These are phyloP conservation scores for Diaporthe caulivora DNA, from an alignment of 2,329 filamentous ascomycete species.

Conservation along the genomic window DNA sequence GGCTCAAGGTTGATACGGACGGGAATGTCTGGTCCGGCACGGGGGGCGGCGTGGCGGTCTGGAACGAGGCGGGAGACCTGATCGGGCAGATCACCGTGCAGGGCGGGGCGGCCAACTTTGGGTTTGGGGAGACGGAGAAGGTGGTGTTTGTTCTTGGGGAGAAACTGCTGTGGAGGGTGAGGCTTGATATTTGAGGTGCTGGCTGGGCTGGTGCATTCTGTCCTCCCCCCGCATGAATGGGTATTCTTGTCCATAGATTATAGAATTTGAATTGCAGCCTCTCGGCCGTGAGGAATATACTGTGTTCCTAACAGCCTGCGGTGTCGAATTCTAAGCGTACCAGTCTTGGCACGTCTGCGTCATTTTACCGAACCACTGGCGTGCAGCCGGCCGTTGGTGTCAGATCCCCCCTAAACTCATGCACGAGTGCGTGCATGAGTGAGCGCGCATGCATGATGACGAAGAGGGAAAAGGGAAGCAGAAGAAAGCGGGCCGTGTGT, in stretches of 20 bases:
- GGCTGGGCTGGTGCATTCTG: background rate
- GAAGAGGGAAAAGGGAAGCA: background rate
- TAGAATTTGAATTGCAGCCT: background rate
- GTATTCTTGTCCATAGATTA: background rate
- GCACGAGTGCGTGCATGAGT: background rate
- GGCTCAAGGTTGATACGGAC: constrained; percentile 31
- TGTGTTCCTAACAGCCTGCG: background rate
- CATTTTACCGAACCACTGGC: background rate
- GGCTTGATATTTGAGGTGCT: constrained; percentile 4
- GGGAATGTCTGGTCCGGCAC: constrained; percentile 38
- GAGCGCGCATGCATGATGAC: constrained; percentile 13
- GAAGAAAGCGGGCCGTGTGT: constrained; percentile 13
- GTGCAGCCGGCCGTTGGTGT: background rate
- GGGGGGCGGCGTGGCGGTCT: constrained; percentile 34
- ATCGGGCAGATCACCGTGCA: constrained; percentile 32
- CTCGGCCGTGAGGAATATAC: background rate
- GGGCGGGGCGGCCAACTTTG: constrained; percentile 37
- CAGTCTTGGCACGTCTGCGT: constrained; percentile 23
- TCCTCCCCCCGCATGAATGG: background rate
- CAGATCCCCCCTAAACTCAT: background rate
- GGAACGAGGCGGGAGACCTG: constrained; percentile 32
- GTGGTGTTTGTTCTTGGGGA: constrained; percentile 37
- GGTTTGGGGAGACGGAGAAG: constrained; percentile 32
- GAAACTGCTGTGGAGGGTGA: constrained; percentile 34
- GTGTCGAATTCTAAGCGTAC: background rate